Evolutionary conservation across 768 basidiomycete species (phyloP), one percentile per base, ranked within the genome.

Genomic region (Coprinopsis cinerea): DNA sequence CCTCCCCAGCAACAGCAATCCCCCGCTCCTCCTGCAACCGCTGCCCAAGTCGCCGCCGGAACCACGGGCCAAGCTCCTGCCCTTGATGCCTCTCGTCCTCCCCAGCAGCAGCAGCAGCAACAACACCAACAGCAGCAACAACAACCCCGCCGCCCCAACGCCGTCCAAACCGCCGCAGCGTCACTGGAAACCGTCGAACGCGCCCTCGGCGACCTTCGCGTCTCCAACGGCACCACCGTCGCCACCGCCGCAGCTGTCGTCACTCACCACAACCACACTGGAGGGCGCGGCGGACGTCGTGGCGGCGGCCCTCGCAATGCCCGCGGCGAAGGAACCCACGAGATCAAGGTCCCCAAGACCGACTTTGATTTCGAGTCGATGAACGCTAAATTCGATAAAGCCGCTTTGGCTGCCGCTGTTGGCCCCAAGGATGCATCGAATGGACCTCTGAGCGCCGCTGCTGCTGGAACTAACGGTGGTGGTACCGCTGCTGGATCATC

Each of bases 301-400:
- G 60, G 64, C 14, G 60, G 55, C 18, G 55, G 53, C 2, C 45
- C 47, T 46, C 44, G 59, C 36, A 58, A 61, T 20, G 59, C 61
- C 2, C 58, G 61, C 15, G 59, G 55, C 14, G 58, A 57, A 2
- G 60, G 58, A 11, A 51, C 49, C 26, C 51, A 60, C 17, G 47
- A 66, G 34, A 77, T 89, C 49, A 82, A 82, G 44, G 85, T 92
- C 0, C 90, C 89, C 0, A 62, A 72, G 1, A 82, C 81, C 0
- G 90, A 92, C 62, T 92, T 92, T 60, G 90, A 92, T 68, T 93
- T 92, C 63, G 70, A 78, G 62, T 75, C 74, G 49, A 78, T 79
- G 48, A 93, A 92, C 56, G 84, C 85, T 2, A 81, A 81, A 46
- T 92, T 92, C 57, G 87, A 91, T 68, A 91, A 92, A 64, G 69